Percentiles rank a stretch among this genome's conserved stretches.
phyloP scores from a whole-genome alignment of 257 asterid genomes.

The Primulina huaijiensis region DNA sequence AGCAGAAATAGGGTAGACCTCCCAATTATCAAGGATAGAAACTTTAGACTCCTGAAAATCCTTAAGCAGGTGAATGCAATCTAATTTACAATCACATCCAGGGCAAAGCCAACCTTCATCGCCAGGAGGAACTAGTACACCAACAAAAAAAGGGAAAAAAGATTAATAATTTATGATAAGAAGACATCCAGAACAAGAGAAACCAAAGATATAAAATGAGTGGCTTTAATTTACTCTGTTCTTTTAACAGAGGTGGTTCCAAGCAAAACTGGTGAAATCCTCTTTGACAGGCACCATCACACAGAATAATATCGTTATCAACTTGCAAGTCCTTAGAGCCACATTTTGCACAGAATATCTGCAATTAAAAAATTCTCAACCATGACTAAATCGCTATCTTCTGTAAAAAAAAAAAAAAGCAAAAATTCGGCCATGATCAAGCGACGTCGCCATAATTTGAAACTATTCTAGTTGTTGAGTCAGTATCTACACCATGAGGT shows the following conservation, averaged over 20 bases:
- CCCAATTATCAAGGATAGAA: constrained; percentile 77
- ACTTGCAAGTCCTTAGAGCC: constrained; percentile 77
- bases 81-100: constrained; percentile 94
- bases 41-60: constrained; percentile 62
- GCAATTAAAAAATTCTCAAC: constrained; percentile 34
- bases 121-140: constrained; percentile 82
- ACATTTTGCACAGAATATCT: constrained; percentile 99
- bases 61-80: constrained; percentile 74
- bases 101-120: constrained; percentile 99
- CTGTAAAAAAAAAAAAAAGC: background rate
- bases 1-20: constrained; percentile 51
- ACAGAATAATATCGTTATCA: constrained; percentile 89
- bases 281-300: constrained; percentile 97
- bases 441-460: constrained; percentile 10
- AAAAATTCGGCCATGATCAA: constrained; percentile 1
- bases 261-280: constrained; percentile 95
- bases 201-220: constrained; percentile 22
- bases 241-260: constrained; percentile 89
- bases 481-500: background rate
- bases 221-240: constrained; percentile 58
- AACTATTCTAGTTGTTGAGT: background rate
- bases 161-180: background rate
- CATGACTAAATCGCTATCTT: constrained; percentile 21
- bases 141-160: constrained; percentile 19
- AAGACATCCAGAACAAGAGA: constrained; percentile 5